Base-by-base conservation (phyloP, 78 protist genomes). In the Polysphondylium violaceum region DNA sequence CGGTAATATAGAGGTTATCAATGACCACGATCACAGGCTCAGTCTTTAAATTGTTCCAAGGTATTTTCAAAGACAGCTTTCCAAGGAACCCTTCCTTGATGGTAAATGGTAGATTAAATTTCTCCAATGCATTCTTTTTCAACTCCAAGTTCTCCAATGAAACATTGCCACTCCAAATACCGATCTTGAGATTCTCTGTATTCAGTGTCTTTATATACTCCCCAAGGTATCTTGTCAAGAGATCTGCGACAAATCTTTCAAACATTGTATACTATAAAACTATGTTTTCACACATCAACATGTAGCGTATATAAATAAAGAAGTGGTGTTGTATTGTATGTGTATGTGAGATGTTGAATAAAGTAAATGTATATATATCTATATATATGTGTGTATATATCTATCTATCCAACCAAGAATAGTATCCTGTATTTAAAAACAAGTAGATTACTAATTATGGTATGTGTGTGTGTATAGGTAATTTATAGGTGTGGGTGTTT, bases 31-130 rank as follows among this genome's bases (percentile, higher is more conserved):
- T 76, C 11, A 87, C 87, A 14, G 93, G 93, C 31, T 87, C 93
- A 11, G 85, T 87, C 74, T 87, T 87, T 55, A 87, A 31, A 53
- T 87, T 87, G 38, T 87, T 87, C 93, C 93, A 87, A 11, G 93
- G 93, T 74, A 87, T 87, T 55, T 87, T 87, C 3, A 87, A n/a
- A 17, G 93, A 67, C 0, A 87, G 53, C 25, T 87, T 87, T 11
- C 93, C 93, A 7, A 87, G 21, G 64, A 87, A 87, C 2, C 93
- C 93, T 4, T 72, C 91, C 25, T 83, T 83, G 8, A 83, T 74
- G 7, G 79, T 59, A 50, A 83, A 83, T 6, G 91, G 91, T 69
- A 83, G 19, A 83, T 83, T 83, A 41, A 83, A 83, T 17, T 67
- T 69, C 72, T 83, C 75, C 1, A 83, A 8, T n/a, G 91, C 91